Percentiles rank a stretch among this genome's conserved stretches.
phyloP scores from a whole-genome alignment of 441 rosid species.

The Pelargonium exstipulatum region DNA sequence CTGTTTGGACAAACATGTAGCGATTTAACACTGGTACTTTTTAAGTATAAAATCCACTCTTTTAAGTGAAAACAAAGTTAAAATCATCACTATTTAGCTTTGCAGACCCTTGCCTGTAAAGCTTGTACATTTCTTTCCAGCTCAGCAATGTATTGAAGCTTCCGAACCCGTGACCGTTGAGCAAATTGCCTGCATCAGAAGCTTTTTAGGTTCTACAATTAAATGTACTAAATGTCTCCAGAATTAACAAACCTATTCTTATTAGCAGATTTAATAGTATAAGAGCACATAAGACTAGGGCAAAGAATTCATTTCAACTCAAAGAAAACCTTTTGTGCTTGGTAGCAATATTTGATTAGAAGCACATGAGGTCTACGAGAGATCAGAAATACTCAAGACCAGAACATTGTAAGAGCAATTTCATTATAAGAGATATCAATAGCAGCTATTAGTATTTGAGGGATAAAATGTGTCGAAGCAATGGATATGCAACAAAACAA shows the following conservation, averaged over 20 bases:
- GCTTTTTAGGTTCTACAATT: constrained; percentile 15
- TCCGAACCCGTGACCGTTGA: constrained; percentile 95
- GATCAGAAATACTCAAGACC: neutral
- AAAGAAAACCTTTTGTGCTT: neutral
- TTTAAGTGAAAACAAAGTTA: constrained; percentile 4
- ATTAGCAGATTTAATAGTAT: neutral
- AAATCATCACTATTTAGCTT: constrained; percentile 6
- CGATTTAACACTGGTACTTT: neutral
- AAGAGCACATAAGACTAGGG: neutral
- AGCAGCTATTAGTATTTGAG: neutral
- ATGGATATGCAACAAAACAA: neutral
- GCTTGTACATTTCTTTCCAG: constrained; percentile 94
- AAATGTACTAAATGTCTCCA: constrained; percentile 13
- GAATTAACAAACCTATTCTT: neutral
- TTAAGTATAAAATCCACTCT: neutral
- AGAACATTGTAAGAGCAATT: neutral
- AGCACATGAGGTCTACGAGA: neutral
- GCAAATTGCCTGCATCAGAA: constrained; percentile 84
- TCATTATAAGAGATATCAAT: neutral
- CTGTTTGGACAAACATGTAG: constrained; percentile 31
- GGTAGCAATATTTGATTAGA: no score
- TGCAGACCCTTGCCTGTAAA: constrained; percentile 58
- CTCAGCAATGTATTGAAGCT: constrained; percentile 99
- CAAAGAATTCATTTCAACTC: neutral
- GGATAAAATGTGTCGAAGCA: neutral